Conservation (phyloP, 2,329 filamentous ascomycete species). For the Trichoderma oligosporum region DNA sequence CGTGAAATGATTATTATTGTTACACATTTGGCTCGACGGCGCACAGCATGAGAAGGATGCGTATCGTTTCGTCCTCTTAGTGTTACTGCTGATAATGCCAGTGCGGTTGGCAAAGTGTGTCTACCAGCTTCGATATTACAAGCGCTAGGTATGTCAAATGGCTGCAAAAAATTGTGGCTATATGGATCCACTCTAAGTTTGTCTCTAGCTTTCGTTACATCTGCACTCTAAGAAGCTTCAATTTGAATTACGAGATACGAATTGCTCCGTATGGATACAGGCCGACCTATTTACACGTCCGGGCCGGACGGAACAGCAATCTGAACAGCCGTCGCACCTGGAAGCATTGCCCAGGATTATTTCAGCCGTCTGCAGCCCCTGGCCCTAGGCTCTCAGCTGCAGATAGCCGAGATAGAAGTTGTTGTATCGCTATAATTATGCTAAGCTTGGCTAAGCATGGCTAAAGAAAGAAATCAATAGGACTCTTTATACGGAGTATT, state of each 20-base stretch:
- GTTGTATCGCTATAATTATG: slow-evolving; percentile 12
- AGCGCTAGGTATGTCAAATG: too few relatives aligned
- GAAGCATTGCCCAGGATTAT: neutral
- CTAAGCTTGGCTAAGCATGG: neutral
- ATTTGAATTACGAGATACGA: neutral
- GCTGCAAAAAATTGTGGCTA: neutral
- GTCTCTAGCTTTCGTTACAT: slow-evolving; percentile 5
- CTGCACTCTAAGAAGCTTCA: slow-evolving; percentile 11
- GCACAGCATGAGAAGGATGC: slow-evolving; percentile 6
- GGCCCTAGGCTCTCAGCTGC: slow-evolving; percentile 13
- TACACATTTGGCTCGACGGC: neutral
- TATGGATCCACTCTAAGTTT: neutral
- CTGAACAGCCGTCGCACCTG: neutral
- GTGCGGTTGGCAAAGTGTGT: slow-evolving; percentile 8
- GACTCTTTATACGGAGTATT: too few relatives aligned
- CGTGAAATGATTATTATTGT: neutral
- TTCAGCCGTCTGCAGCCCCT: slow-evolving; percentile 12
- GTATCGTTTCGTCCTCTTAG: slow-evolving; percentile 1
- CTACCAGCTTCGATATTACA: neutral
- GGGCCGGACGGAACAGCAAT: neutral
- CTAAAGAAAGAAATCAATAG: neutral
- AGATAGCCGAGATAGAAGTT: slow-evolving; percentile 19
- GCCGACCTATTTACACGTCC: neutral
- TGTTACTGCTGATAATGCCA: neutral
- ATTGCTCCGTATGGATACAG: neutral